phyloP scores from a whole-genome alignment of 768 basidiomycete genomes.

The Termitomyces sp. region DNA sequence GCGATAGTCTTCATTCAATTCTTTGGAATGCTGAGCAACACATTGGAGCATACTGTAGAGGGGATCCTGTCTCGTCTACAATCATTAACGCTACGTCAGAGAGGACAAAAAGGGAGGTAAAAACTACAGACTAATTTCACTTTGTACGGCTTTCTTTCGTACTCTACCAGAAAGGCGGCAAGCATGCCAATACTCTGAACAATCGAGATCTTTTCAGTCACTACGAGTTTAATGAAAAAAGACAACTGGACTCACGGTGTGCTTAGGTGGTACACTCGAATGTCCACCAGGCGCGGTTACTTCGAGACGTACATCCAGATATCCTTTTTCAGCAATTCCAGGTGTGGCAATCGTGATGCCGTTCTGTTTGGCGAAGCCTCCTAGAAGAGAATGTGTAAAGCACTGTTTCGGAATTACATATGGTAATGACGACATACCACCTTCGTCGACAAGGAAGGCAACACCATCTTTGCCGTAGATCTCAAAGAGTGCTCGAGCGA shows the following conservation, averaged over 20 bases:
- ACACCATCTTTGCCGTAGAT: slow-evolving; percentile 69
- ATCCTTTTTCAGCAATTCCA: slow-evolving; percentile 72
- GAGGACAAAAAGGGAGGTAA: background rate
- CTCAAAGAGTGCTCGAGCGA: slow-evolving; percentile 42
- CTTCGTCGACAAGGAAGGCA: slow-evolving; percentile 85
- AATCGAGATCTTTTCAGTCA: background rate
- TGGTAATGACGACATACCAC: slow-evolving; percentile 38
- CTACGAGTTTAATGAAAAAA: background rate
- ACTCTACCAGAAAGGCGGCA: slow-evolving; percentile 57
- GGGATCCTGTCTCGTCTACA: slow-evolving; percentile 49
- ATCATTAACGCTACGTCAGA: background rate
- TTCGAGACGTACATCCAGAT: slow-evolving; percentile 54
- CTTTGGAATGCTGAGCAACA: slow-evolving; percentile 52
- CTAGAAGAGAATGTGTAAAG: slow-evolving; percentile 17
- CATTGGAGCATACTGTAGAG: slow-evolving; percentile 62
- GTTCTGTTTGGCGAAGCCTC: slow-evolving; percentile 42
- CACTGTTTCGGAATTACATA: background rate
- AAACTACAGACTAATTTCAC: slow-evolving; percentile 38
- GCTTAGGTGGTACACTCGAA: slow-evolving; percentile 75
- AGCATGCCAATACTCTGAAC: slow-evolving; percentile 76
- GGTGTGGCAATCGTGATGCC: slow-evolving; percentile 55
- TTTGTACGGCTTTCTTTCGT: slow-evolving; percentile 60
- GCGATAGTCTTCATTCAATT: slow-evolving; percentile 42
- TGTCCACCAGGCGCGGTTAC: slow-evolving; percentile 76
- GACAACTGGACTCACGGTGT: slow-evolving; percentile 48